phyloP scores from a whole-genome alignment of 495 filamentous ascomycete genomes.

The Halenospora varia region DNA sequence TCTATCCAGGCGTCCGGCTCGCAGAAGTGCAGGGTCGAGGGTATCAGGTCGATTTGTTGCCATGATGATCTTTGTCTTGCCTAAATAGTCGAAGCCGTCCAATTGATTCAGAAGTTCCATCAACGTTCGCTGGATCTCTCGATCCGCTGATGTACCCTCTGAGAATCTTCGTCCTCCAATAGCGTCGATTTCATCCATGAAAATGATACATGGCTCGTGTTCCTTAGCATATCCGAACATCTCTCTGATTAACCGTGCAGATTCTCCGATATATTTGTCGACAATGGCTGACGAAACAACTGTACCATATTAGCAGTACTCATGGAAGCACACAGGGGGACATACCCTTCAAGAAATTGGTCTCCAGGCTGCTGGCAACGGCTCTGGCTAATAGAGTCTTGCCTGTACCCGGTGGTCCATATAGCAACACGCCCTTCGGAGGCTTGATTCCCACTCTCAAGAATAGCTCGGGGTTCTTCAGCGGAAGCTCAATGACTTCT shows the following conservation, averaged over 20 bases:
- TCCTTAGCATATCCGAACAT: slow-evolving; percentile 99
- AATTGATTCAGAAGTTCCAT: slow-evolving; percentile 99
- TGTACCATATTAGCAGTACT: slow-evolving; percentile 30
- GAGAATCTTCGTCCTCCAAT: slow-evolving; percentile 96
- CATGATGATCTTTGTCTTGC: slow-evolving; percentile 99
- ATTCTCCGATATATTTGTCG: slow-evolving; percentile 99
- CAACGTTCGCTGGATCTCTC: slow-evolving; percentile 97
- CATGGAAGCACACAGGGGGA: background rate
- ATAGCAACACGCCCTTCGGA: slow-evolving; percentile 94
- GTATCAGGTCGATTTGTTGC: slow-evolving; percentile 98
- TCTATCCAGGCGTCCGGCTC: slow-evolving; percentile 90
- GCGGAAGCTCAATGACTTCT: slow-evolving; percentile 95
- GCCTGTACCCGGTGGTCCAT: slow-evolving; percentile 96
- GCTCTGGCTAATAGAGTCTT: slow-evolving; percentile 95
- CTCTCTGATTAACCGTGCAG: slow-evolving; percentile 93
- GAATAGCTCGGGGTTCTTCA: slow-evolving; percentile 99
- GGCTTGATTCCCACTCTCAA: slow-evolving; percentile 97
- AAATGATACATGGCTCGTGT: slow-evolving; percentile 99
- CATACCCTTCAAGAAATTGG: slow-evolving; percentile 95
- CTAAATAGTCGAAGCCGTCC: slow-evolving; percentile 98
- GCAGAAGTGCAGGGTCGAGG: slow-evolving; percentile 87
- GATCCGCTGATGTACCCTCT: slow-evolving; percentile 97
- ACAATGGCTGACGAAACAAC: slow-evolving; percentile 99
- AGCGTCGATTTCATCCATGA: slow-evolving; percentile 99
- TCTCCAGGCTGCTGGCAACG: slow-evolving; percentile 94